Conservation (phyloP, 2,329 filamentous ascomycete species). For the Penicillium sp. region DNA sequence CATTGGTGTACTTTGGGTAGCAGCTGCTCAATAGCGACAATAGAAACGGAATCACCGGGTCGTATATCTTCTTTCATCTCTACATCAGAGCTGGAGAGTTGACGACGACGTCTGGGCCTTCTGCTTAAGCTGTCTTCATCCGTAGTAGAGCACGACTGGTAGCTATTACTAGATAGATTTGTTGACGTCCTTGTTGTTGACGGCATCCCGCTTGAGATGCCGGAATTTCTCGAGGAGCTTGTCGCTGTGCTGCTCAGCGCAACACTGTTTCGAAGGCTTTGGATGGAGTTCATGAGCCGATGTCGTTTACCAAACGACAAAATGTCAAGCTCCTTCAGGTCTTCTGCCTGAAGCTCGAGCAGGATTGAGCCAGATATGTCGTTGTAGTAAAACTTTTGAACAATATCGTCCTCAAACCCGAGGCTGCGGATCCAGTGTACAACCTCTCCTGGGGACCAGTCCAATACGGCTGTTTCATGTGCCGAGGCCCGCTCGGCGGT, state of each 20-base stretch:
- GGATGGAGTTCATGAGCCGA: slow-evolving; percentile 64
- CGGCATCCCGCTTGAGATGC: background rate
- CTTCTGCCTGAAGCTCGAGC: slow-evolving; percentile 81
- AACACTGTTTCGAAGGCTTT: slow-evolving; percentile 52
- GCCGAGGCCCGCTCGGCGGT: background rate
- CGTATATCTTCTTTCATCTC: slow-evolving; percentile 63
- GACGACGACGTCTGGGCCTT: background rate
- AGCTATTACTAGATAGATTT: background rate
- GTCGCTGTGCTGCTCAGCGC: background rate
- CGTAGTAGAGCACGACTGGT: background rate
- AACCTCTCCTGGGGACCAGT: slow-evolving; percentile 25
- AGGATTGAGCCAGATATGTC: slow-evolving; percentile 90
- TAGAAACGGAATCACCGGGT: slow-evolving; percentile 83
- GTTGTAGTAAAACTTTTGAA: slow-evolving; percentile 86
- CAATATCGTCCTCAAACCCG: slow-evolving; percentile 52
- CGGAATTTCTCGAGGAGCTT: background rate
- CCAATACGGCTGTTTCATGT: background rate
- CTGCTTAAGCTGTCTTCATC: background rate
- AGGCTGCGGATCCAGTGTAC: slow-evolving; percentile 19
- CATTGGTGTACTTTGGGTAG: slow-evolving; percentile 84
- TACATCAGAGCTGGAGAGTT: slow-evolving; percentile 11
- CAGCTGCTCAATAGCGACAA: slow-evolving; percentile 89
- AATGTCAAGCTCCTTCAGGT: slow-evolving; percentile 68
- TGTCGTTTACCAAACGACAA: slow-evolving; percentile 69
- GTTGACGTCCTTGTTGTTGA: background rate